Evolutionary conservation across 768 basidiomycete genomes (phyloP).

Genomic region (Paxillus rubicundulus): DNA sequence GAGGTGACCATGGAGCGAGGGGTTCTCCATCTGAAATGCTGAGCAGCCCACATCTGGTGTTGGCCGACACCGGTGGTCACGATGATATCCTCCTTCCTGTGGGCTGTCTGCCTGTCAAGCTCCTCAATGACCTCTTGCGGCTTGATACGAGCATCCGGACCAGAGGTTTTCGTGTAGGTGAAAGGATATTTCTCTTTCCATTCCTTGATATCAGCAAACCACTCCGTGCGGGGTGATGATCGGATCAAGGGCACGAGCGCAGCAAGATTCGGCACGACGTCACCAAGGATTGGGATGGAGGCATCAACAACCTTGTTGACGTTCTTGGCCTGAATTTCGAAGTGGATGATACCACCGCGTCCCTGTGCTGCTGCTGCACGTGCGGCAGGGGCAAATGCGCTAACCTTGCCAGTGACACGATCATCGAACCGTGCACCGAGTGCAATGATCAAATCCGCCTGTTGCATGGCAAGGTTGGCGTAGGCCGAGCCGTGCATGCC

Average conservation of each 20-base stretch:
- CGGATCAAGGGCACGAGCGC: constrained; percentile 80
- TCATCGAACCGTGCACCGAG: constrained; percentile 97
- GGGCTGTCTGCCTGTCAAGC: constrained; percentile 74
- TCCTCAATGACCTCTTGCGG: constrained; percentile 97
- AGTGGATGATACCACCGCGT: constrained; percentile 96
- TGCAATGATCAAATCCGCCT: constrained; percentile 96
- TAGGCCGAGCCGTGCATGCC: constrained; percentile 99
- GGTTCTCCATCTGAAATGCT: constrained; percentile 86
- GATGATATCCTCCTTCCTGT: constrained; percentile 83
- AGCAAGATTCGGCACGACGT: constrained; percentile 82
- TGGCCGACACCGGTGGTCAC: constrained; percentile 96
- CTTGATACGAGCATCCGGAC: constrained; percentile 72
- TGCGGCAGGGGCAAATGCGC: constrained; percentile 89
- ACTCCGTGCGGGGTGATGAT: constrained; percentile 59
- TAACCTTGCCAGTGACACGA: constrained; percentile 91
- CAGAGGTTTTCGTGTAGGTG: constrained; percentile 64
- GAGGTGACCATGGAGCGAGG: constrained; percentile 90
- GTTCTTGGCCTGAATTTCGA: constrained; percentile 98
- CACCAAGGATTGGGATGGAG: constrained; percentile 89
- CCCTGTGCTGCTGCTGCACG: constrained; percentile 80
- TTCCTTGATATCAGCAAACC: constrained; percentile 77
- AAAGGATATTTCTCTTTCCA: constrained; percentile 94
- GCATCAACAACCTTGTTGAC: constrained; percentile 98
- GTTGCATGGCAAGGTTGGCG: constrained; percentile 96
- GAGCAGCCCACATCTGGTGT: constrained; percentile 99